Percentiles rank a stretch among this genome's conserved stretches.
Conservation (phyloP, 768 basidiomycete genomes). For the Kondoa subrosea region DNA sequence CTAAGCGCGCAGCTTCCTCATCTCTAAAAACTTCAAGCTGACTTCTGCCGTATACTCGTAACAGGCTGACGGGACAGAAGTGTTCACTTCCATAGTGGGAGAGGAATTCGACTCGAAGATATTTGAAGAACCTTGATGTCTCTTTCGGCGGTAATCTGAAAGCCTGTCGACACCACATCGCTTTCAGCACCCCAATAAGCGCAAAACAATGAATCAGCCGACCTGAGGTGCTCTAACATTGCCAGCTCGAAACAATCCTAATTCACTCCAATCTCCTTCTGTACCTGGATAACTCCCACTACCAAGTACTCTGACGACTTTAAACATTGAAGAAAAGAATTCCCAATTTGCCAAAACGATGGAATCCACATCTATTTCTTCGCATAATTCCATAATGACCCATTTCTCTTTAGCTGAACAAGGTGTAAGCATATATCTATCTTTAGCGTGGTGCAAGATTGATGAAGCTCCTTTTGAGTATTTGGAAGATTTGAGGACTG, state of each 20-base stretch:
- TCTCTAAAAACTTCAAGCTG: slow-evolving; percentile 94
- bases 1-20: slow-evolving; percentile 36
- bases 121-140: slow-evolving; percentile 66
- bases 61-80: slow-evolving; percentile 82
- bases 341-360: slow-evolving; percentile 93
- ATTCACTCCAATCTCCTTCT: slow-evolving; percentile 49
- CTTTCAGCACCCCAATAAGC: background rate
- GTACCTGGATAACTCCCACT: slow-evolving; percentile 45
- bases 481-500: slow-evolving; percentile 67
- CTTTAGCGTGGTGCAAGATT: slow-evolving; percentile 67
- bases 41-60: slow-evolving; percentile 86
- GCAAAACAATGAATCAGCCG: slow-evolving; percentile 26
- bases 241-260: slow-evolving; percentile 65
- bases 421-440: slow-evolving; percentile 91
- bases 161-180: slow-evolving; percentile 18
- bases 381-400: slow-evolving; percentile 89
- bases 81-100: slow-evolving; percentile 88
- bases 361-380: slow-evolving; percentile 90
- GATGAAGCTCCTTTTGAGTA: slow-evolving; percentile 64
- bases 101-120: slow-evolving; percentile 80
- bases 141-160: slow-evolving; percentile 20
- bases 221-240: slow-evolving; percentile 85
- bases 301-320: slow-evolving; percentile 70
- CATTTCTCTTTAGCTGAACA: slow-evolving; percentile 51
- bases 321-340: slow-evolving; percentile 93